A percentile compares a stretch with the other conserved stretches of the same genome.
These are phyloP conservation scores for Sordariomycetes sp. DNA, from an alignment of 2,329 filamentous ascomycete genomes.

Conservation along the genomic window DNA sequence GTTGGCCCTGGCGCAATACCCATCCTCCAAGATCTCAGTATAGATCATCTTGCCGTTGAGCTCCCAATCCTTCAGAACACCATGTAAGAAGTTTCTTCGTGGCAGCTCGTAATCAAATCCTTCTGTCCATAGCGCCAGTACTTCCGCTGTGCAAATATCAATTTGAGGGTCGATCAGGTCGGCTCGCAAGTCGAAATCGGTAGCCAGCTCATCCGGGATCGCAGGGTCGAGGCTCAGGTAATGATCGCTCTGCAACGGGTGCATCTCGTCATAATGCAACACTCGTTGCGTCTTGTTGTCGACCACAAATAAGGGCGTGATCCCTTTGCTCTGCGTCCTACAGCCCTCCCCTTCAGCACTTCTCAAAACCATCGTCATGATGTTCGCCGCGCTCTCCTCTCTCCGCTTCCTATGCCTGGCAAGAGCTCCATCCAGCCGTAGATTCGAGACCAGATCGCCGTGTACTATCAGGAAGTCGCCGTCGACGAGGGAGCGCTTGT, in stretches of 20 bases:
- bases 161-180: constrained; percentile 92
- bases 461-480: constrained; percentile 91
- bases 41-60: constrained; percentile 96
- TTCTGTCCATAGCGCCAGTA: constrained; percentile 90
- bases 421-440: constrained; percentile 72
- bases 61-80: constrained; percentile 93
- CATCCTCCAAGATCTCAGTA: constrained; percentile 71
- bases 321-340: constrained; percentile 62
- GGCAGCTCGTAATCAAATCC: constrained; percentile 95
- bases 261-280: constrained; percentile 89
- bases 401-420: constrained; percentile 72
- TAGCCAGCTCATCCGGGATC: constrained; percentile 59
- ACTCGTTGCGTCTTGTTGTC: constrained; percentile 74
- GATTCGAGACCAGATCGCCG: constrained; percentile 84
- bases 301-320: constrained; percentile 77
- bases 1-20: constrained; percentile 78
- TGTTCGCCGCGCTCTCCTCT: constrained; percentile 80
- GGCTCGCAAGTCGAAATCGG: constrained; percentile 71
- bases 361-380: constrained; percentile 92
- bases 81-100: constrained; percentile 79
- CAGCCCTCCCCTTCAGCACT: constrained; percentile 56
- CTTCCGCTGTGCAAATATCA: constrained; percentile 95
- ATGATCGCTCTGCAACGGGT: constrained; percentile 55
- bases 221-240: constrained; percentile 68
- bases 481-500: constrained; percentile 74